These are phyloP conservation scores for Paraurostyla sp. DNA, from an alignment of 73 alveolate species.

Conservation along the genomic window DNA sequence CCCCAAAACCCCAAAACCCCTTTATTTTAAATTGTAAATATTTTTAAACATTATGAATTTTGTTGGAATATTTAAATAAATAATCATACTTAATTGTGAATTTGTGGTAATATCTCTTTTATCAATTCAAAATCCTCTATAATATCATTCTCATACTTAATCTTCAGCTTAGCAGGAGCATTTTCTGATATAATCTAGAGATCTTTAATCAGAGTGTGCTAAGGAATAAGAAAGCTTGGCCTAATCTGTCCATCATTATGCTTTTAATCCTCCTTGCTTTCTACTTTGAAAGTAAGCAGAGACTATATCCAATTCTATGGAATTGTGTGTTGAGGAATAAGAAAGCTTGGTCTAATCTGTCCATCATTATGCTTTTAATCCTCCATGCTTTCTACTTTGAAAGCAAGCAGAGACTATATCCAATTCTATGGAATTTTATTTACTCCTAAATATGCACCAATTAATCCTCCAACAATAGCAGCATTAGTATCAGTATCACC, in stretches of 20 bases:
- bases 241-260: not conserved
- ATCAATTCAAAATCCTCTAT: not conserved
- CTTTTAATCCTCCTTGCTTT: not conserved
- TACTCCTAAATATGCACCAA: slow-evolving; percentile 88
- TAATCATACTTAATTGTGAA: too few species aligned
- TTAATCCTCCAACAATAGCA: slow-evolving; percentile 91
- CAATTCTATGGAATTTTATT: not conserved
- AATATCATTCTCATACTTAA: not conserved
- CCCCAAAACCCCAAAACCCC: too few species aligned
- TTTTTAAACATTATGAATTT: too few species aligned
- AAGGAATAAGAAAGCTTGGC: slow-evolving; percentile 43
- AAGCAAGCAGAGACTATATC: not conserved
- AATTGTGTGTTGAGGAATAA: slow-evolving; percentile 53
- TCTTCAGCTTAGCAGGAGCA: not conserved
- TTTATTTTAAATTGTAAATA: too few species aligned
- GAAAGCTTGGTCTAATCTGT: slow-evolving; percentile 10
- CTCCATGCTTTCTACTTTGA: not conserved
- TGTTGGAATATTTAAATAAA: too few species aligned
- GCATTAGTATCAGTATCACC: slow-evolving; percentile 97
- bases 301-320: not conserved
- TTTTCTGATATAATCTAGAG: not conserved
- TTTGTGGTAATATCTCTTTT: too few species aligned
- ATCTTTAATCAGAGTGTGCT: not conserved
- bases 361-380: not conserved
- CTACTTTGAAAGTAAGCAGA: not conserved